A percentile compares a stretch with the other conserved stretches of the same genome.
phyloP scores from a whole-genome alignment of 2,329 filamentous ascomycete species.

The Calonectria hawksworthii region DNA sequence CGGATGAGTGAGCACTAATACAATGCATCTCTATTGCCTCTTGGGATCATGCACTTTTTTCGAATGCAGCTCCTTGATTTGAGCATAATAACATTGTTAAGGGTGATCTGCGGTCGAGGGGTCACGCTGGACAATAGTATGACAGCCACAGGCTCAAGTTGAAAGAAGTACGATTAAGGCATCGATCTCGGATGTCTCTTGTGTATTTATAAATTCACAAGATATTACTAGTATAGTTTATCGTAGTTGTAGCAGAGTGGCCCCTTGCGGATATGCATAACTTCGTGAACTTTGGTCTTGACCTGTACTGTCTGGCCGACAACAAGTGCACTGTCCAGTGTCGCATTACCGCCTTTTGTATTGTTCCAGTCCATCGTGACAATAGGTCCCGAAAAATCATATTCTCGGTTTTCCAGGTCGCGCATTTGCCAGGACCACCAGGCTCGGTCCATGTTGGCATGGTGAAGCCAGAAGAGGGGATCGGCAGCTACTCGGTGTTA shows the following conservation, averaged over 20 bases:
- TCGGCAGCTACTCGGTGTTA: conserved; percentile 32
- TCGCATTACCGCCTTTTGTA: conserved; percentile 20
- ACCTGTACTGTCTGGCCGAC: conserved; percentile 11
- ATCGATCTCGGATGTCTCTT: too few relatives aligned
- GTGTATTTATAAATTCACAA: too few relatives aligned
- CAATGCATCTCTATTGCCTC: background rate
- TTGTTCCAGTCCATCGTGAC: conserved; percentile 34
- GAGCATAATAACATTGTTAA: background rate
- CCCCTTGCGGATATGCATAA: background rate
- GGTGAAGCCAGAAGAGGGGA: conserved; percentile 48
- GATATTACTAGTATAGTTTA: background rate
- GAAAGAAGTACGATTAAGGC: too few relatives aligned
- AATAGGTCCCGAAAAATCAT: conserved; percentile 31
- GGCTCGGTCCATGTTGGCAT: conserved; percentile 46
- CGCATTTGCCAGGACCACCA: conserved; percentile 42
- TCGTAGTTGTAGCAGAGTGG: background rate
- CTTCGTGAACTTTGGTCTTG: background rate
- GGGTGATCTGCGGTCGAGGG: too few relatives aligned
- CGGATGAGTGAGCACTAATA: background rate
- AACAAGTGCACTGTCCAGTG: conserved; percentile 8
- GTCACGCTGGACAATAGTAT: too few relatives aligned
- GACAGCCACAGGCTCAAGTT: too few relatives aligned
- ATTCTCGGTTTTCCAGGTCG: conserved; percentile 21
- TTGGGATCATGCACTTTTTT: background rate
- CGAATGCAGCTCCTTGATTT: background rate